Evolutionary conservation across 768 basidiomycete species (phyloP).

Genomic region (Boletus pseudo-olivaceus): DNA sequence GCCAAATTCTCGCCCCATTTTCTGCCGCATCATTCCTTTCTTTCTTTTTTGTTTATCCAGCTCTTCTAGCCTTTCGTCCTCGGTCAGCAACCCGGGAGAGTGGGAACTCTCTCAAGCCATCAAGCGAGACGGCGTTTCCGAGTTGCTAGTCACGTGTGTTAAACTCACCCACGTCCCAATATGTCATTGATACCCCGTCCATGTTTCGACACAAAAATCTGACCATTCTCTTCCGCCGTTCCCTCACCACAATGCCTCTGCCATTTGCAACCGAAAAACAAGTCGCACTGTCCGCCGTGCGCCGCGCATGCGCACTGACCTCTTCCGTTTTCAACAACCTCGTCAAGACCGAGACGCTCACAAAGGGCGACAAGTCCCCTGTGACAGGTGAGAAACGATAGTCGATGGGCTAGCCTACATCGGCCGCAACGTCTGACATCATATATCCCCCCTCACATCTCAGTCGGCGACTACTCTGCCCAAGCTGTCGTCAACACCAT

Average conservation of each 20-base stretch:
- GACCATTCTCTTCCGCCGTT: not conserved
- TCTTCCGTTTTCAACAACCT: conserved; percentile 83
- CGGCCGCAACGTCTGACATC: not conserved
- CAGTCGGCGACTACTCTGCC: conserved; percentile 92
- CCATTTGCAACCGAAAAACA: conserved; percentile 66
- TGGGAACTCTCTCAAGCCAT: too few species aligned
- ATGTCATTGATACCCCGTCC: too few species aligned
- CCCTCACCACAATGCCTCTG: conserved; percentile 43
- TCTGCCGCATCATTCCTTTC: too few species aligned
- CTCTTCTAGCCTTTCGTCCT: too few species aligned
- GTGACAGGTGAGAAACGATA: conserved; percentile 62
- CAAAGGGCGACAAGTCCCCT: conserved; percentile 89
- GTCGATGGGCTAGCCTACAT: not conserved
- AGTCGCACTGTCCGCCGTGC: conserved; percentile 83
- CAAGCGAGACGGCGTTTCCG: too few species aligned
- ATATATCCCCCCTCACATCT: not conserved
- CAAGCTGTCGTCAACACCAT: conserved; percentile 90
- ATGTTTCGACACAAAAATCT: conserved; percentile 15
- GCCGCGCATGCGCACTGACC: conserved; percentile 81
- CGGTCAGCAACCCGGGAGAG: too few species aligned
- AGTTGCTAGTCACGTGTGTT: conserved; percentile 1
- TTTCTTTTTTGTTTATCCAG: too few species aligned
- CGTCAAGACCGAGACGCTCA: conserved; percentile 79
- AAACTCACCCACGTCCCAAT: not conserved
- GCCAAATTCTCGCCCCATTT: too few species aligned